Base-by-base conservation (phyloP, 768 basidiomycete genomes). In the Calocybe gangraenosa region DNA sequence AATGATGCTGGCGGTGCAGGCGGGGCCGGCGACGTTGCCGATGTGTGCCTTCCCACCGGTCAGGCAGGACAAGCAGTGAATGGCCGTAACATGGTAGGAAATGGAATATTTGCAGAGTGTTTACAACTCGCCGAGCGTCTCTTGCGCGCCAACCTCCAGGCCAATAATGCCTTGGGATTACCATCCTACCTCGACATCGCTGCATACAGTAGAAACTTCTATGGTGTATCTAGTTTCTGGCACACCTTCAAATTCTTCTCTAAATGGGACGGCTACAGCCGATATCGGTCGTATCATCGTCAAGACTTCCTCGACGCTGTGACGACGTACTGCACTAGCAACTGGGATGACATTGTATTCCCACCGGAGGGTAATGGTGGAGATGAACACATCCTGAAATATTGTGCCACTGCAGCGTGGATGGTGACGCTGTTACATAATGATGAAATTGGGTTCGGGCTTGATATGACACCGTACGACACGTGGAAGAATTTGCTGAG, bases 41-140 rank as follows among this genome's bases (percentile, higher is more conserved):
- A 51, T 33, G 45, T 45, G 14, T 51, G 49, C 40, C 42, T 47
- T 14, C 49, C 49, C 8, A 9, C 32, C 3, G 45, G 45, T 1
- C 37, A 47, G 28, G 37, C 43, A 3, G 33, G 17, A 7, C 8
- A 7, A 7, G 37, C 7, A 14, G 14, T 11, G 18, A 6, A 19
- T n/a, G 13, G 19, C 8, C 42, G 34, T 44, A 2, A 5, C 9
- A 15, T 9, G 10, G 21, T 44, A 11, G 42, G 42, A 7, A 44
- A 15, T 21, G 42, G 42, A 8, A 33, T 35, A 13, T 44, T 44
- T 23, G 18, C 20, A 9, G 28, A 21, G 4, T 44, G 42, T 31
- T n/a, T 44, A 2, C 18, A 19, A 8, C 19, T 44, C 14, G 23
- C 22, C 2, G 13, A 36, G 22, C 20, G 17, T 8, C 19, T 35